These are phyloP conservation scores for Plectosphaerella plurivora DNA, from an alignment of 2,329 filamentous ascomycete species.

Conservation along the genomic window DNA sequence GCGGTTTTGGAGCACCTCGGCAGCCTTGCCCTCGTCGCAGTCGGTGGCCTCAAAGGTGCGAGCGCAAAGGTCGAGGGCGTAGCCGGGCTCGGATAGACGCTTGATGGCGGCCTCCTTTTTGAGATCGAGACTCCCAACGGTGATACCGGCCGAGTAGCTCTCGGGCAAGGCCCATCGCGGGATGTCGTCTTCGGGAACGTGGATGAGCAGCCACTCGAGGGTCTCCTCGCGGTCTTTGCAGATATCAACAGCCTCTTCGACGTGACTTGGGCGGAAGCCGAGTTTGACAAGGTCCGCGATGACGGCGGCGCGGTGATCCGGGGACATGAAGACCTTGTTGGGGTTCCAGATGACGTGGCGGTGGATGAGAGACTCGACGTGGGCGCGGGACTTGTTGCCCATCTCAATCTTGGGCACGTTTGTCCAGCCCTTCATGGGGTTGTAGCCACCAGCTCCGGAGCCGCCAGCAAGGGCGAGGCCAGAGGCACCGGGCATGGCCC, in stretches of 20 bases:
- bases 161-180: conserved; percentile 89
- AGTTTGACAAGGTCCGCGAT: conserved; percentile 71
- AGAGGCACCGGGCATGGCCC: conserved; percentile 55
- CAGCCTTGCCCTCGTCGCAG: conserved; percentile 72
- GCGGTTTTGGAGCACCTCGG: conserved; percentile 68
- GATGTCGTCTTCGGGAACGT: conserved; percentile 96
- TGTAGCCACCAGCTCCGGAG: conserved; percentile 30
- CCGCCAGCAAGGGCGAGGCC: conserved; percentile 49
- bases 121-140: conserved; percentile 76
- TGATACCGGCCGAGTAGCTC: conserved; percentile 85
- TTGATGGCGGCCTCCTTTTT: conserved; percentile 79
- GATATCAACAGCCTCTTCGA: conserved; percentile 79
- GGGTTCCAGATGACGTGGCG: conserved; percentile 84
- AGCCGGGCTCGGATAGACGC: conserved; percentile 75
- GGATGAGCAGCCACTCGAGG: conserved; percentile 92
- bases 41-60: conserved; percentile 67
- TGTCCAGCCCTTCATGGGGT: conserved; percentile 71
- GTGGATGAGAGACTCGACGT: conserved; percentile 76
- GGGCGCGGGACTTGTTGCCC: conserved; percentile 72
- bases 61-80: conserved; percentile 78
- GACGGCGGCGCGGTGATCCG: conserved; percentile 52
- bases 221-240: conserved; percentile 92
- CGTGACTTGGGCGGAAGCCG: conserved; percentile 84
- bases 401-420: conserved; percentile 89
- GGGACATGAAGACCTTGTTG: conserved; percentile 62